Conservation (phyloP, 768 basidiomycete species). For the Coprinopsis marcescibilis region DNA sequence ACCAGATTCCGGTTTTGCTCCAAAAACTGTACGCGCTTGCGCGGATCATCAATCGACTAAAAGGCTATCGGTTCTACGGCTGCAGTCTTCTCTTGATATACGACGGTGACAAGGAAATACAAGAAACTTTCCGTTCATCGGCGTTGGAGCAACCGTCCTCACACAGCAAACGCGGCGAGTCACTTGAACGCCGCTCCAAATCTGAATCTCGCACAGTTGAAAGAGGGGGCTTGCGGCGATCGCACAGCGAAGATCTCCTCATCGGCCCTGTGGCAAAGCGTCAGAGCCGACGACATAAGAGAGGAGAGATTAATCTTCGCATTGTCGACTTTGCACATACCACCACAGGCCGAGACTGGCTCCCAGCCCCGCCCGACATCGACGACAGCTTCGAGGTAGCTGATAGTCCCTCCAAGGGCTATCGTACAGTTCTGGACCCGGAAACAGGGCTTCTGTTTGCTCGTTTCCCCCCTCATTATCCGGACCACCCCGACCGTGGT, state of each 20-base stretch:
- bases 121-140: slow-evolving; percentile 63
- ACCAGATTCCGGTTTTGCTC: slow-evolving; percentile 89
- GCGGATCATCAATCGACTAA: slow-evolving; percentile 79
- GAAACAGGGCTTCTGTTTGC: slow-evolving; percentile 83
- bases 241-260: slow-evolving; percentile 76
- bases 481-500: slow-evolving; percentile 86
- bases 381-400: slow-evolving; percentile 37
- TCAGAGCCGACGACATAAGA: slow-evolving; percentile 58
- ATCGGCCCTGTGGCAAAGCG: slow-evolving; percentile 61
- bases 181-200: slow-evolving; percentile 56
- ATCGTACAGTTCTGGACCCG: slow-evolving; percentile 76
- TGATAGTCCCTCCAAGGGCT: slow-evolving; percentile 60
- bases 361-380: slow-evolving; percentile 50
- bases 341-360: slow-evolving; percentile 90
- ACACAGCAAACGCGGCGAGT: slow-evolving; percentile 71
- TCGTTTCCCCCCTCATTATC: slow-evolving; percentile 90
- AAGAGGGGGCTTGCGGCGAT: slow-evolving; percentile 54
- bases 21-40: slow-evolving; percentile 94
- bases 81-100: slow-evolving; percentile 96
- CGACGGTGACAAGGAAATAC: slow-evolving; percentile 88
- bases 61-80: slow-evolving; percentile 98
- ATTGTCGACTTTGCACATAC: slow-evolving; percentile 99
- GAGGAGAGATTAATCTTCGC: slow-evolving; percentile 92
- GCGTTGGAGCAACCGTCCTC: slow-evolving; percentile 62
- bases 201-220: slow-evolving; percentile 35